These are phyloP conservation scores for Sporothrix schenckii DNA, from an alignment of 2,329 filamentous ascomycete genomes.

Conservation along the genomic window DNA sequence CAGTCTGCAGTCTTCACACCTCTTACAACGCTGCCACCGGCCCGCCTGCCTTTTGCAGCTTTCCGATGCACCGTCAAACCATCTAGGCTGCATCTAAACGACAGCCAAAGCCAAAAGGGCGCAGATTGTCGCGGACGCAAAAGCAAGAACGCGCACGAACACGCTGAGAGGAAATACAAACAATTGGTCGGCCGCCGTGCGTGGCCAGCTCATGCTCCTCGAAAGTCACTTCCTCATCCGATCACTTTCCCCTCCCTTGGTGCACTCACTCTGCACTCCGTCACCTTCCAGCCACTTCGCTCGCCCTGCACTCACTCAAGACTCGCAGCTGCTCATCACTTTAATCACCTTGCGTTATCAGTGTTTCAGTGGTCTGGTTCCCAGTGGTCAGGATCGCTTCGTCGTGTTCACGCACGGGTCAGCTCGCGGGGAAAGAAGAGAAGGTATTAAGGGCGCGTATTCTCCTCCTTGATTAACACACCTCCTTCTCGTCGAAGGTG, in stretches of 20 bases:
- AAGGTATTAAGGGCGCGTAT: constrained; percentile 15
- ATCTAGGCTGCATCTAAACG: constrained; percentile 25
- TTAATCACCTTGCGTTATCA: constrained; percentile 3
- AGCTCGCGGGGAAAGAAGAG: too few species aligned
- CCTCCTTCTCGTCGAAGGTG: not conserved
- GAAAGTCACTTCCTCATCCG: not conserved
- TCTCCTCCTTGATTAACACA: constrained; percentile 3
- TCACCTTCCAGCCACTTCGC: not conserved
- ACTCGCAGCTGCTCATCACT: not conserved
- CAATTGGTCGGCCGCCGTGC: not conserved
- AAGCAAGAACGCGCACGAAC: not conserved
- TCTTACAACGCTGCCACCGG: not conserved
- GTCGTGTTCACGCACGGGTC: constrained; percentile 15
- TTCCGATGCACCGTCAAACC: not conserved
- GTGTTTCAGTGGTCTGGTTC: not conserved
- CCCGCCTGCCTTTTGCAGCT: constrained; percentile 8
- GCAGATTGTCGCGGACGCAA: not conserved
- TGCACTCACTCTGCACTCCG: not conserved
- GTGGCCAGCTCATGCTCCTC: not conserved
- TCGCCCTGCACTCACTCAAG: constrained; percentile 1
- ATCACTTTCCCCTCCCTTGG: too few species aligned
- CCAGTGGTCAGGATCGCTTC: not conserved
- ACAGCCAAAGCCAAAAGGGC: not conserved
- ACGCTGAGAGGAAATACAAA: not conserved
- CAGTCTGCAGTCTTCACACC: not conserved